Conservation (phyloP, 78 protist species). For the Dictyostelium citrinum region DNA sequence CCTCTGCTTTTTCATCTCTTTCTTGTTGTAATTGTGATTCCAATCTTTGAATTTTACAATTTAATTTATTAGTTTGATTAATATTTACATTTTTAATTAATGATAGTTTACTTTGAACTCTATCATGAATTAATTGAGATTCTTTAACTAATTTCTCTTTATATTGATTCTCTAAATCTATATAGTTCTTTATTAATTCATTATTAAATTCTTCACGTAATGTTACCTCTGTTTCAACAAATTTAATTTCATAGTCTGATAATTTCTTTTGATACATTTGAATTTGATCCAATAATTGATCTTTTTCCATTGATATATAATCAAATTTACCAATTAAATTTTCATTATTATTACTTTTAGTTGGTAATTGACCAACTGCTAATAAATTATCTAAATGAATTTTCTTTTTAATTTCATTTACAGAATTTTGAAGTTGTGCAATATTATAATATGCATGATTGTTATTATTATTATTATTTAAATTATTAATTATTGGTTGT, state of each 20-base stretch:
- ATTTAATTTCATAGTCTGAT: not conserved
- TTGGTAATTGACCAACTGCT: not conserved
- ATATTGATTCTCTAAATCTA: slow-evolving; percentile 14
- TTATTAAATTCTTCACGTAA: slow-evolving; percentile 12
- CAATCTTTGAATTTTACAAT: not conserved
- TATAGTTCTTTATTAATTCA: not conserved
- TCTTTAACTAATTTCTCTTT: not conserved
- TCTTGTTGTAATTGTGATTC: not conserved
- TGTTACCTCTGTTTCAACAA: not conserved
- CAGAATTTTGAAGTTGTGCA: not conserved
- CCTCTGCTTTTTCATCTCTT: not conserved
- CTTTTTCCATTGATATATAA: slow-evolving; percentile 41
- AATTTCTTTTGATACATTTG: slow-evolving; percentile 21
- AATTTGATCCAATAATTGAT: slow-evolving; percentile 49
- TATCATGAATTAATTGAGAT: slow-evolving; percentile 15
- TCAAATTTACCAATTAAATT: not conserved
- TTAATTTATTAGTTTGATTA: not conserved
- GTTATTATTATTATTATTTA: not conserved
- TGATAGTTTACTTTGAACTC: slow-evolving; percentile 31
- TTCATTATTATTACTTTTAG: not conserved
- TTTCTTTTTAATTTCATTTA: slow-evolving; percentile 12
- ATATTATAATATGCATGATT: not conserved
- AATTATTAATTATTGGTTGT: not conserved
- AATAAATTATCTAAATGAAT: not conserved
- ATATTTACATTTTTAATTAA: not conserved